phyloP scores from a whole-genome alignment of 2,329 filamentous ascomycete genomes.

The Hortaea werneckii region DNA sequence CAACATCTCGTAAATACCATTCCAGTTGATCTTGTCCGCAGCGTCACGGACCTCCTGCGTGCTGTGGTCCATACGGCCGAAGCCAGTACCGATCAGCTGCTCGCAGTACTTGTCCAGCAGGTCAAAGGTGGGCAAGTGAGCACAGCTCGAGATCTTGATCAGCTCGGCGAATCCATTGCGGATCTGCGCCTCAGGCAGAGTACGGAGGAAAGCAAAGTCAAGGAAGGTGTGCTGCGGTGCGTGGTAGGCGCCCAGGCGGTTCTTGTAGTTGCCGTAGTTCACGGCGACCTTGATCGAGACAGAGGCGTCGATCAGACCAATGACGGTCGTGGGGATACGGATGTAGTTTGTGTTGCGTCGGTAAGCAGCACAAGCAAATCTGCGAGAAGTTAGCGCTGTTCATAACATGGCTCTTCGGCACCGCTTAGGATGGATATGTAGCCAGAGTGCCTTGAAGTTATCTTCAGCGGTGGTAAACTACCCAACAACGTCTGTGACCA shows the following conservation, averaged over 20 bases:
- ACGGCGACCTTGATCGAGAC: slow-evolving; percentile 71
- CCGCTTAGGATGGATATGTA: slow-evolving; percentile 25
- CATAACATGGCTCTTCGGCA: slow-evolving; percentile 3
- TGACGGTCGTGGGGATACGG: slow-evolving; percentile 63
- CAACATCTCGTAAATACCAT: slow-evolving; percentile 62
- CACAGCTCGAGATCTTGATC: slow-evolving; percentile 66
- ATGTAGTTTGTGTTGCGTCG: slow-evolving; percentile 65
- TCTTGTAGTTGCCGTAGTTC: slow-evolving; percentile 69
- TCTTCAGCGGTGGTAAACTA: slow-evolving; percentile 36
- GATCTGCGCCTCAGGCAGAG: slow-evolving; percentile 56
- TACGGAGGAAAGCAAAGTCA: slow-evolving; percentile 62
- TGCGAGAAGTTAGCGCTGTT: slow-evolving; percentile 25
- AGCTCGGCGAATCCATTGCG: slow-evolving; percentile 65
- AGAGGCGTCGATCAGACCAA: slow-evolving; percentile 64
- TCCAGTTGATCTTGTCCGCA: slow-evolving; percentile 55
- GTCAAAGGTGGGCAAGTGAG: slow-evolving; percentile 55
- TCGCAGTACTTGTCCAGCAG: slow-evolving; percentile 61
- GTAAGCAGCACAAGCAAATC: slow-evolving; percentile 62
- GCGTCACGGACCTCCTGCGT: slow-evolving; percentile 47
- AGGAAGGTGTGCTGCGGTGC: slow-evolving; percentile 63
- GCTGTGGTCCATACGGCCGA: slow-evolving; percentile 51
- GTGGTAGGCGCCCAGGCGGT: slow-evolving; percentile 62
- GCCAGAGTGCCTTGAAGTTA: slow-evolving; percentile 42
- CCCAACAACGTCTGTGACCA: slow-evolving; percentile 67
- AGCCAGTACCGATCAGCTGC: slow-evolving; percentile 53